Evolutionary conservation across 495 filamentous ascomycete genomes (phyloP).

Genomic region (Platismatia glauca): DNA sequence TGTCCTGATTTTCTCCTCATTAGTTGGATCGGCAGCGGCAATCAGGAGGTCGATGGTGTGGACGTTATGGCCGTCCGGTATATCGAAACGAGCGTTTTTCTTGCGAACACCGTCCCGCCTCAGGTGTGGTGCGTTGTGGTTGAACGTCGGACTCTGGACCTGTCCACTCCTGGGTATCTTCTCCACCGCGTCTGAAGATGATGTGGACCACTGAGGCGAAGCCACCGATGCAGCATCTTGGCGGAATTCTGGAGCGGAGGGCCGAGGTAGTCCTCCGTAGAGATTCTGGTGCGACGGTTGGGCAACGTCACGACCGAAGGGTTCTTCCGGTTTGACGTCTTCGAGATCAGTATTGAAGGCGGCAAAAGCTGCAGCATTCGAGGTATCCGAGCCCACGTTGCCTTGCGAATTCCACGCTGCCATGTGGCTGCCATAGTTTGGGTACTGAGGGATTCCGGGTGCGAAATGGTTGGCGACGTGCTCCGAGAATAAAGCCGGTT

Average conservation of each 20-base stretch:
- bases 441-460: conserved; percentile 8
- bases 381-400: conserved; percentile 54
- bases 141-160: conserved; percentile 60
- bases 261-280: conserved; percentile 19
- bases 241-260: conserved; percentile 36
- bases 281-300: conserved; percentile 31
- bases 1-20: conserved; percentile 95
- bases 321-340: conserved; percentile 32
- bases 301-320: conserved; percentile 42
- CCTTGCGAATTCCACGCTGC: conserved; percentile 18
- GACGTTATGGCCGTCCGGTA: conserved; percentile 85
- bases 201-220: conserved; percentile 52
- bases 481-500: conserved; percentile 24
- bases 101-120: conserved; percentile 93
- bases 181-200: conserved; percentile 49
- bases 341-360: conserved; percentile 57
- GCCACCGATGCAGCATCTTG: conserved; percentile 37
- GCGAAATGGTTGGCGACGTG: conserved; percentile 29
- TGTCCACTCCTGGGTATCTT: conserved; percentile 61
- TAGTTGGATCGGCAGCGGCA: conserved; percentile 56
- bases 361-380: conserved; percentile 48
- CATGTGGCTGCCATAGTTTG: conserved; percentile 17
- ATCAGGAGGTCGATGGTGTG: conserved; percentile 94
- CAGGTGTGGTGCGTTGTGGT: conserved; percentile 66
- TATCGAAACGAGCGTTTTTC: conserved; percentile 99